Evolutionary conservation across 345 rosid genomes (phyloP), one percentile per base, ranked within the genome.

Genomic region (Moringa oleifera): DNA sequence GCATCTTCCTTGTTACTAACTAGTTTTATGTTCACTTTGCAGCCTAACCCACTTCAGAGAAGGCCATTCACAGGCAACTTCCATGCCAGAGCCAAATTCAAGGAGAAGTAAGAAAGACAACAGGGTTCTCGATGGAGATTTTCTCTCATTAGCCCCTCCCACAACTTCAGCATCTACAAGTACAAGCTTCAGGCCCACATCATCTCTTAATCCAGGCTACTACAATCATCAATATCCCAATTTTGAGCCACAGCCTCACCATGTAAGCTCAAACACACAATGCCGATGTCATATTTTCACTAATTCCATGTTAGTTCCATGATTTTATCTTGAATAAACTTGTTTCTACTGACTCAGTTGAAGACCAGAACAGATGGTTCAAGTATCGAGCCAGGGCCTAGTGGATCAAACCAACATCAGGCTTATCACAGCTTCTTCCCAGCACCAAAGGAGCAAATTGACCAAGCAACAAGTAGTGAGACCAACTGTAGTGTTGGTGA

Each of bases 81-180:
- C 68, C 9, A 65, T 47, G 10, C 33, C 58, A 55, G 84, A 81
- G 49, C n/a, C 68, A 4, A 63, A 67, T 37, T 58, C 70, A 33
- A 73, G 55, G 50, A 77, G 69, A 64, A 64, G 23, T 24, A 28
- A 47, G 37, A 66, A 66, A 63, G 71, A 71, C 46, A 71, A 55
- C 28, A 52, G 64, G 25, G 71, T 41, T 47, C 37, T 28, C 25
- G 62, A 68, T 62, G 75, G 73, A 58, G 81, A 73, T 68, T 73
- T 77, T 58, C 86, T 83, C 69, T 73, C 83, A 23, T 71, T 81
- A 51, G 81, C 76, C 53, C 79, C 86, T 64, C 81, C 80, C 1
- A 15, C 72, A 56, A 50, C 72, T 33, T 69, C 75, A n/a, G n/a
- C n/a, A n/a, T n/a, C n/a, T n/a, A n/a, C n/a, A n/a, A n/a, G n/a